Evolutionary conservation across 139 green algal species (phyloP).

Genomic region (Picochlorum sp.): DNA sequence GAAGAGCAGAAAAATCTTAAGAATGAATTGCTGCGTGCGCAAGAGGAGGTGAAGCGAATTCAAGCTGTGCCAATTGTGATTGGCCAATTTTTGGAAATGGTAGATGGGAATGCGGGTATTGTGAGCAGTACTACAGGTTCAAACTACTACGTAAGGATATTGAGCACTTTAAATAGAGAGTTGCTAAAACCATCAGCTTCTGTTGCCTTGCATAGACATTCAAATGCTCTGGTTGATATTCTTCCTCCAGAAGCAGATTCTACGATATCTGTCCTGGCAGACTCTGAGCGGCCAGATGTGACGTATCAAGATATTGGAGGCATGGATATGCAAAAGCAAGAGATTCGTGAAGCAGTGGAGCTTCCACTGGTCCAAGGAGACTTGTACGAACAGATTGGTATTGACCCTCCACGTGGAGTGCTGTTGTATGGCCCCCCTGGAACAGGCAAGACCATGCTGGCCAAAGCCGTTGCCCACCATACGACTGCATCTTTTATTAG

Average conservation of each 20-base stretch:
- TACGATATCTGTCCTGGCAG: constrained; percentile 84
- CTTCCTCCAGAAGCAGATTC: constrained; percentile 96
- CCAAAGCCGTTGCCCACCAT: constrained; percentile 94
- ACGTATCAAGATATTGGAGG: constrained; percentile 96
- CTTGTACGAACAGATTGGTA: constrained; percentile 91
- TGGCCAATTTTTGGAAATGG: constrained; percentile 98
- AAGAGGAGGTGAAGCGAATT: constrained; percentile 69
- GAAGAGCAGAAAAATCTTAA: constrained; percentile 98
- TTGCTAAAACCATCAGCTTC: constrained; percentile 88
- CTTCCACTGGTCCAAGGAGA: constrained; percentile 92
- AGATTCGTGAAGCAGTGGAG: constrained; percentile 98
- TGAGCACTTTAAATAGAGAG: constrained; percentile 94
- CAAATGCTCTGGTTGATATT: constrained; percentile 97
- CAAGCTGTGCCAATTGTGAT: constrained; percentile 92
- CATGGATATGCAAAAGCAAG: constrained; percentile 98
- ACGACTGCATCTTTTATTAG: constrained; percentile 96
- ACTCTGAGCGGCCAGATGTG: constrained; percentile 89
- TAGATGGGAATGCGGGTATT: constrained; percentile 90
- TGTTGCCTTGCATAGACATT: constrained; percentile 94
- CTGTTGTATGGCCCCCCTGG: constrained; percentile 89
- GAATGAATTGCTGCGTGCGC: constrained; percentile 90
- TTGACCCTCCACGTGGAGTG: constrained; percentile 92
- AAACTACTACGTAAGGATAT: constrained; percentile 79
- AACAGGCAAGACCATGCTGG: constrained; percentile 92
- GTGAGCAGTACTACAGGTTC: constrained; percentile 92